Evolutionary conservation across 768 basidiomycete genomes (phyloP), one percentile per base, ranked within the genome.

Genomic region (Botryobasidium botryosum): DNA sequence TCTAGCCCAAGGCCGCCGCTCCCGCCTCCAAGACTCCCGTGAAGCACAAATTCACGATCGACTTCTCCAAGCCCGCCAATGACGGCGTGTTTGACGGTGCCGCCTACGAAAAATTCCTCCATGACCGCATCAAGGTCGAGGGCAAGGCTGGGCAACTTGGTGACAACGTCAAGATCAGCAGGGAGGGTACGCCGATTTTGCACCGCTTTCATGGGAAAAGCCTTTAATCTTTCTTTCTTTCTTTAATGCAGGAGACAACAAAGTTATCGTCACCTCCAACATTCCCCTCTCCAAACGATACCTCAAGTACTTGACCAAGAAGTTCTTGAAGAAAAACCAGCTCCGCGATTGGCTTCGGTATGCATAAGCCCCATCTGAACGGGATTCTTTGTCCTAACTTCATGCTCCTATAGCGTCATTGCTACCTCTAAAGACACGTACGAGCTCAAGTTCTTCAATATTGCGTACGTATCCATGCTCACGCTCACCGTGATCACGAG

Each of bases 281-380:
- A 77, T 92, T 60, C 77, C 86, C 46, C 81, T 96, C 67, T 96
- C 92, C 41, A 97, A 97, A 69, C 75, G 86, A 46, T 96, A 94
- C 65, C 77, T 96, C 61, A 96, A 97, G 67, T 99, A 97, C 68
- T 71, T 97, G 50, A 96, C 92, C 51, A 97, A 97, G 74, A 92
- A 92, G 70, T 91, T 87, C 74, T 72, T 97, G 66, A 97, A 97
- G 75, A 94, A 94, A 76, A 90, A 91, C 68, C 67, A 71, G 36
- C 72, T 94, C 56, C 79, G 90, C 53, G 91, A 96, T 67, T 96
- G 88, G 84, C 87, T 96, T 61, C 90, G 88, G 75, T 79, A 51
- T 40, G 68, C 13, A 15, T 26, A 4, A 35, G 24, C 31, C 6
- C 37, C 31, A 18, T 37, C n/a, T 18, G n/a, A 24, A 36, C n/a